These are phyloP conservation scores for Tulasnella sp. DNA, from an alignment of 768 basidiomycete genomes.

Conservation along the genomic window DNA sequence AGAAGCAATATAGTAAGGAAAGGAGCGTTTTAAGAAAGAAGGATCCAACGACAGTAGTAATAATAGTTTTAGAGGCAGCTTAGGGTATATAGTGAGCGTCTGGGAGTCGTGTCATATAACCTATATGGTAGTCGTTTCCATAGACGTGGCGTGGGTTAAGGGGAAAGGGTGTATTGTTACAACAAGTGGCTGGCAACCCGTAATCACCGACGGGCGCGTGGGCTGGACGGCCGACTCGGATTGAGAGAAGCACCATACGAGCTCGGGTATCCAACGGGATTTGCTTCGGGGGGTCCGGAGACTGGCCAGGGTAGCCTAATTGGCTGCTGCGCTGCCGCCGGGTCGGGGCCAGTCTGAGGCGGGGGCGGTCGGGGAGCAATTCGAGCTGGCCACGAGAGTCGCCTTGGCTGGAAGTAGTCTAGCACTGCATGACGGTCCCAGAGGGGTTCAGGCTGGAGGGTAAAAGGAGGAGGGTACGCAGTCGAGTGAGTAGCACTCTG, in stretches of 20 bases:
- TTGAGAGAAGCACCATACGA: not conserved
- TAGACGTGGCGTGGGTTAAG: not conserved
- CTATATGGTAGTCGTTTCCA: not conserved
- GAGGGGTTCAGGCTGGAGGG: not conserved
- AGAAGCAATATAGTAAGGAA: not conserved
- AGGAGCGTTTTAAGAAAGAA: not conserved
- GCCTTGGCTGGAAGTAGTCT: not conserved
- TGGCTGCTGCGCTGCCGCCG: not conserved
- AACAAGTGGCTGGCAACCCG: not conserved
- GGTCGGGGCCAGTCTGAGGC: not conserved
- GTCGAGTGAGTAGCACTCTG: not conserved
- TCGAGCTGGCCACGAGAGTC: not conserved
- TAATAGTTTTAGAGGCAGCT: not conserved
- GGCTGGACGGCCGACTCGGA: not conserved
- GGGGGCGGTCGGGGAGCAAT: not conserved
- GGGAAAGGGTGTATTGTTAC: not conserved
- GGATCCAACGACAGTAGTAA: not conserved
- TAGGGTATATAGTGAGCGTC: not conserved
- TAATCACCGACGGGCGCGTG: not conserved
- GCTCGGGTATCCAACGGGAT: too few relatives aligned
- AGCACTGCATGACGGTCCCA: not conserved
- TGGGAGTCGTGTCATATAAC: not conserved
- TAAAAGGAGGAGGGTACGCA: constrained; percentile 3
- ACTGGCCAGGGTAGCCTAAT: not conserved
- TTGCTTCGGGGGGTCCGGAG: not conserved